Base-by-base conservation (phyloP, 148 eudicot species). In the Rhododendron vialii region DNA sequence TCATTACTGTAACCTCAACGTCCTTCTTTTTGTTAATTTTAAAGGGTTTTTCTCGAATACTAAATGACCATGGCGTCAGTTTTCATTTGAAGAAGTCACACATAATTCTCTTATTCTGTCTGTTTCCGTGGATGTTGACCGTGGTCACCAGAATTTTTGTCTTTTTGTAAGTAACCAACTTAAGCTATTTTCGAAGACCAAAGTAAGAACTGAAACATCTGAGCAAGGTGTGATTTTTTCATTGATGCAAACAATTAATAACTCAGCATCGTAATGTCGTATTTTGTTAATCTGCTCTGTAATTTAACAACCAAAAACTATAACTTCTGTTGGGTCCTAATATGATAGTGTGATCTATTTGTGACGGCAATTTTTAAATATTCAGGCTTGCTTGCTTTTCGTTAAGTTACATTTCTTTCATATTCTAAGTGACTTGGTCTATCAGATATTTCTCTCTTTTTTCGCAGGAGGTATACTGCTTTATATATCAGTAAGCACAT, bases 401-500 rank as follows among this genome's bases (percentile, higher is more conserved):
- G 2, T 63, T 41, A 30, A 48, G 41, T 45, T 69, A 30, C 5
- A 80, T 65, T 85, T 26, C 48, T 45, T 86, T 13, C n/a, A 24
- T 15, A n/a, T 51, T 36, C 14, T 7, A 51, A 73, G 82, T 67
- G 48, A 26, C 67, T 30, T n/a, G n/a, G 65, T 65, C 28, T 55
- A n/a, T 51, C 20, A 63, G 48, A 17, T 57, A 80, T 20, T 36
- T 65, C 24, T 78, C 35, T 45, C 51, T 45, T 76, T 85, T 28
- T 73, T 41, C 89, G 90, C 92, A 95, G 98, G 94, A 93, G 96
- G 83, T 95, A 91, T 87, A 85, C 91, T 53, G 96, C 98, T 59
- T 87, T 95, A 88, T 90, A 92, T 87, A 86, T 92, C 81, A 88
- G 95, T 88, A 92, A 88, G 88, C 87, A 89, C 87, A 80, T 93